These are phyloP conservation scores for Pichia ethanolica DNA, from an alignment of 805 yeast genomes.

Conservation along the genomic window DNA sequence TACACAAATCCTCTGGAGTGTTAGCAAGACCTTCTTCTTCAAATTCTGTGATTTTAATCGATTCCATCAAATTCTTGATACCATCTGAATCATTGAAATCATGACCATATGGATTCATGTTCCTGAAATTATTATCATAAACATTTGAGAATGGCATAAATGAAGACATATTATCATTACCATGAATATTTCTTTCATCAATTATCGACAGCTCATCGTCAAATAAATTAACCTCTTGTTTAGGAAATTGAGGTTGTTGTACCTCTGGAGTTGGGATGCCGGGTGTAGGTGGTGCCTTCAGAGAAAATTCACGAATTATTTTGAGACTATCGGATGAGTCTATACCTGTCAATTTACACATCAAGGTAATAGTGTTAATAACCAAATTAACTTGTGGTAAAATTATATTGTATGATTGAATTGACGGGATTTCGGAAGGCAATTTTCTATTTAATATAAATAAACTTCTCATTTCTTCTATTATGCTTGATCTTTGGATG, in stretches of 20 bases:
- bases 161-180: neutral
- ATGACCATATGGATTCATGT: constrained; percentile 5
- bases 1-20: constrained; percentile 62
- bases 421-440: neutral
- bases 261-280: neutral
- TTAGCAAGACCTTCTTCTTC: constrained; percentile 40
- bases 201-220: too few species aligned
- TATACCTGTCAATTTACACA: constrained; percentile 6
- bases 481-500: neutral
- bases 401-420: neutral
- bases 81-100: constrained; percentile 17
- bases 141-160: constrained; percentile 8
- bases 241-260: neutral
- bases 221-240: neutral
- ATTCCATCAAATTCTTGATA: constrained; percentile 21
- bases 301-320: constrained; percentile 3
- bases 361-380: constrained; percentile 6
- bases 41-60: constrained; percentile 45
- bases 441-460: neutral
- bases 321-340: neutral
- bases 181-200: neutral
- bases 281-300: constrained; percentile 2
- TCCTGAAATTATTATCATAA: neutral
- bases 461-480: constrained; percentile 5
- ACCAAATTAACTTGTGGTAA: constrained; percentile 6